Conservation (phyloP, 345 rosid genomes). For the Litchi chinensis region DNA sequence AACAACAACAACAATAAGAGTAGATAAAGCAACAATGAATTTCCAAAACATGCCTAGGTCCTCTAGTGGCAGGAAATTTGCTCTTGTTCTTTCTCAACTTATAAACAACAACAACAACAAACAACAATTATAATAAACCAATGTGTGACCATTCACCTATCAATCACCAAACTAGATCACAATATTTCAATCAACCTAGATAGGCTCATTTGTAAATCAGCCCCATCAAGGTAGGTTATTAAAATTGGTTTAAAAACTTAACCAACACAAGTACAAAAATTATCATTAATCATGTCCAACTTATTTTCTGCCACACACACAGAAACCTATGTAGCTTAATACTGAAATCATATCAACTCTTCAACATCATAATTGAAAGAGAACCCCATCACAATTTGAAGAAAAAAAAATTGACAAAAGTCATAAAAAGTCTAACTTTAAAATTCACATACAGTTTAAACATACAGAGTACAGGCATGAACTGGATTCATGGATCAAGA, state of each 20-base stretch:
- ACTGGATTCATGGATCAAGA: not conserved
- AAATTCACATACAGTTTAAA: not conserved
- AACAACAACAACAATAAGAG: not conserved
- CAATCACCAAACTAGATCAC: not conserved
- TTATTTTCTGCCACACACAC: not conserved
- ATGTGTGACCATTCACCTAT: not conserved
- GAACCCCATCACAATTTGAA: not conserved
- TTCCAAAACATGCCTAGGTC: not conserved
- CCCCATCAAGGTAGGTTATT: not conserved
- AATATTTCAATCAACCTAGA: not conserved
- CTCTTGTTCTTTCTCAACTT: not conserved
- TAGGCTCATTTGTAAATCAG: too few species aligned
- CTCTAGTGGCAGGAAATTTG: not conserved
- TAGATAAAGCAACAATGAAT: too few species aligned
- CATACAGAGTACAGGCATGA: not conserved
- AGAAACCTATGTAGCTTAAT: not conserved
- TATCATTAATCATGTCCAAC: not conserved
- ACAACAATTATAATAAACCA: too few species aligned
- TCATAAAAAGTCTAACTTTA: not conserved
- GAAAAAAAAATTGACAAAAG: not conserved
- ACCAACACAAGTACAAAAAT: not conserved
- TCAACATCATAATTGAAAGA: not conserved
- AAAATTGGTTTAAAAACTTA: not conserved
- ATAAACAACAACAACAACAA: not conserved
- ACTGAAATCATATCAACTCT: not conserved